phyloP scores from a whole-genome alignment of 345 rosid genomes.

The Arabis hirsuta region DNA sequence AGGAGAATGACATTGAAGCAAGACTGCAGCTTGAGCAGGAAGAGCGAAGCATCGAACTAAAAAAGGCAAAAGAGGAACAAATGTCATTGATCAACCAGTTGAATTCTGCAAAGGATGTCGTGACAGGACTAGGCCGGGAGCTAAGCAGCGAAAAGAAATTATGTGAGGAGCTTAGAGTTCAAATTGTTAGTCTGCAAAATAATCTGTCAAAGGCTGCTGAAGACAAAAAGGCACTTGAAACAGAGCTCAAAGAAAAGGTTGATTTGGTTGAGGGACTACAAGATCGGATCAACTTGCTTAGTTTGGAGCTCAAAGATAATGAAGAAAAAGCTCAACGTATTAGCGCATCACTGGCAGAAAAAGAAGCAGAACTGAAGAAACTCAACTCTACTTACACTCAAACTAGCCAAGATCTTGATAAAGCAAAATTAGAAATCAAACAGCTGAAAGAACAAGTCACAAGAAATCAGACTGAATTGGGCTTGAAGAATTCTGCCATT shows the following conservation, averaged over 20 bases:
- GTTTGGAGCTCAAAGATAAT: slow-evolving; percentile 66
- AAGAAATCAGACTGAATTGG: slow-evolving; percentile 55
- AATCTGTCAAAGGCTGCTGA: slow-evolving; percentile 58
- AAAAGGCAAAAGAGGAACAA: slow-evolving; percentile 67
- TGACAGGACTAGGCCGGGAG: slow-evolving; percentile 71
- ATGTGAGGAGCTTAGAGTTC: slow-evolving; percentile 56
- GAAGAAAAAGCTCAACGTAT: slow-evolving; percentile 57
- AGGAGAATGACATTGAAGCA: slow-evolving; percentile 64
- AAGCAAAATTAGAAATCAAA: slow-evolving; percentile 56
- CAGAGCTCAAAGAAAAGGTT: slow-evolving; percentile 59
- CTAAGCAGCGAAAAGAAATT: slow-evolving; percentile 65
- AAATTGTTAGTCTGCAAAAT: slow-evolving; percentile 57
- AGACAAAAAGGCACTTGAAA: slow-evolving; percentile 64
- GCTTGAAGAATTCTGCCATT: slow-evolving; percentile 53
- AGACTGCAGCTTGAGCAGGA: slow-evolving; percentile 67
- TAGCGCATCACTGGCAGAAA: slow-evolving; percentile 53
- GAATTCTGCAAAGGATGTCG: slow-evolving; percentile 62
- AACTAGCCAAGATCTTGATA: slow-evolving; percentile 55
- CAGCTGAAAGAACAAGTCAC: slow-evolving; percentile 51
- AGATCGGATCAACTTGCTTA: slow-evolving; percentile 59
- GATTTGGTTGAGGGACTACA: slow-evolving; percentile 54
- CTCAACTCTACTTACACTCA: slow-evolving; percentile 52
- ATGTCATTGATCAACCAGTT: slow-evolving; percentile 58
- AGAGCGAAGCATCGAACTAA: slow-evolving; percentile 52
- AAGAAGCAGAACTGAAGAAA: slow-evolving; percentile 63